A percentile compares a stretch with the other conserved stretches of the same genome.
These are phyloP conservation scores for Penicillium sp. DNA, from an alignment of 2,329 filamentous ascomycete species.

Conservation along the genomic window DNA sequence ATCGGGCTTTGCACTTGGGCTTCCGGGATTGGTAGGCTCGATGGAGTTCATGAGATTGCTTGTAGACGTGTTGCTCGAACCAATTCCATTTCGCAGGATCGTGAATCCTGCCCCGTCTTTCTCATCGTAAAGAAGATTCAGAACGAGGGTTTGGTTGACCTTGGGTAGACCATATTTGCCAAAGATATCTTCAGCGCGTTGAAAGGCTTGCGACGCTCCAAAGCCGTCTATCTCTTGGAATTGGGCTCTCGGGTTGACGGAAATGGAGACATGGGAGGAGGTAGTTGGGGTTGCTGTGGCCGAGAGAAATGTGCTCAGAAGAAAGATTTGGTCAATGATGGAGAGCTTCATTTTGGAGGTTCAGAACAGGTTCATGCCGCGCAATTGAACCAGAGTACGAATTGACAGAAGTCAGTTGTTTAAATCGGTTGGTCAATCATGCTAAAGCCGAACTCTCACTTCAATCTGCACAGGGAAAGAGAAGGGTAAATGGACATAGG, in stretches of 20 bases:
- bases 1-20: conserved; percentile 31
- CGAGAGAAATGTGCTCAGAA: background rate
- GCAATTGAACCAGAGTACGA: background rate
- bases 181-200: background rate
- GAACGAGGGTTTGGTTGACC: background rate
- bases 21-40: conserved; percentile 47
- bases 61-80: conserved; percentile 17
- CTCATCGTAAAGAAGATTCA: conserved; percentile 1
- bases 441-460: background rate
- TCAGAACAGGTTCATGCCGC: background rate
- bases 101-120: conserved; percentile 49
- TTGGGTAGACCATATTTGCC: background rate
- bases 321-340: background rate
- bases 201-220: background rate
- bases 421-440: background rate
- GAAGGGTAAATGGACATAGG: background rate
- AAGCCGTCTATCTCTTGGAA: conserved; percentile 1
- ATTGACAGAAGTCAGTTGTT: background rate
- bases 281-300: background rate
- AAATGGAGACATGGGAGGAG: background rate
- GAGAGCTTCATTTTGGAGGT: background rate
- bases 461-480: background rate
- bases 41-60: conserved; percentile 30
- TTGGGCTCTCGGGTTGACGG: background rate
- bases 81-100: conserved; percentile 53